Base-by-base conservation (phyloP, 192 early-diverging fungal species). In the Backusella tuberculispora region DNA sequence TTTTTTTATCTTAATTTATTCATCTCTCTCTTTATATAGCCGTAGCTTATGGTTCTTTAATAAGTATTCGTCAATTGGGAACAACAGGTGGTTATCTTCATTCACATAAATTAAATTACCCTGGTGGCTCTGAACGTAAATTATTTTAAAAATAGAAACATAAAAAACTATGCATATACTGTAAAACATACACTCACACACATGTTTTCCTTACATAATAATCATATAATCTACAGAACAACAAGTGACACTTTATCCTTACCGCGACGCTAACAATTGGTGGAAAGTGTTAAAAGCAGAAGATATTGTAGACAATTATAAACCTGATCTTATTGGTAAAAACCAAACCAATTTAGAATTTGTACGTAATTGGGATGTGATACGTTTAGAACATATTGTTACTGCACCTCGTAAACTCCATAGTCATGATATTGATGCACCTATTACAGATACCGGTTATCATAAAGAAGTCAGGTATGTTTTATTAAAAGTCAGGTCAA, bases 201-300 rank as follows among this genome's bases (percentile, higher is more conserved):
- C 56, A 42, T 12, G 63, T 63, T 14, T 83, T 24, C 7, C 4
- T 56, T 26, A 56, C 29, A 2, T 34, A 2, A 34, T 34, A 2
- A 34, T 74, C 48, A 34, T 26, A 44, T 79, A 85, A 14, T 85
- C 81, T 29, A 85, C 88, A 82, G 88, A 93, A 64, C 92, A 95
- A 85, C 91, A 94, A 80, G 86, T 95, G 48, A 92, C 90, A 24
- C 85, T 92, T 42, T 95, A 94, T 66, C 85, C 84, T 6, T 87
- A 94, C 83, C 79, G 81, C 48, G 97, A 97, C 79, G 77, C 81
- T 26, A 98, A 98, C 85, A 96, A 96, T 84, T 75, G 85, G 45
- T 98, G 90, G 90, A 84, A 85, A 21, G 86, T 87, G 43, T 76
- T 83, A 56, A 85, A 86, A 41, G 69, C 72, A 6, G 76, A 83